Evolutionary conservation across 2,329 filamentous ascomycete genomes (phyloP).

Genomic region (Aspergillus candidus): DNA sequence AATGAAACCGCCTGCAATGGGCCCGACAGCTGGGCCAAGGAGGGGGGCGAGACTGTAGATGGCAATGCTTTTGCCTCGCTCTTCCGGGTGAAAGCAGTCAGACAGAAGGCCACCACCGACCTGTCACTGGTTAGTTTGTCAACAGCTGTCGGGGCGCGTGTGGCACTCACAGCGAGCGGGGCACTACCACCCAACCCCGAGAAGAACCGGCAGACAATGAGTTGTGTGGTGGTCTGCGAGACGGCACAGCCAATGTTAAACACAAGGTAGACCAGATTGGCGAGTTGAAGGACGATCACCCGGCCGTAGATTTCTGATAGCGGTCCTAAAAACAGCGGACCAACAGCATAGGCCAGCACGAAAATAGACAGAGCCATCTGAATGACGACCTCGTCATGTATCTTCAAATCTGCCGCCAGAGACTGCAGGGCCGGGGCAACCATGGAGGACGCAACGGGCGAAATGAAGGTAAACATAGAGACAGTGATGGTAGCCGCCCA

Average conservation of each 20-base stretch:
- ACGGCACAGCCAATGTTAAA: constrained; percentile 59
- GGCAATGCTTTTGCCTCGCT: constrained; percentile 57
- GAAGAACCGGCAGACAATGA: constrained; percentile 55
- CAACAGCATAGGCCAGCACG: constrained; percentile 50
- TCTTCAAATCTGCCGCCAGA: constrained; percentile 51
- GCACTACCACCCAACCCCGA: constrained; percentile 55
- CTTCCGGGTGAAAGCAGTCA: constrained; percentile 55
- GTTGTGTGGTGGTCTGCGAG: constrained; percentile 46
- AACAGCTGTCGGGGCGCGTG: background rate
- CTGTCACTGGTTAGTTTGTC: constrained; percentile 16
- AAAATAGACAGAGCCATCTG: constrained; percentile 52
- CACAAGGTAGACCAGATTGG: constrained; percentile 51
- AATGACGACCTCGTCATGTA: constrained; percentile 40
- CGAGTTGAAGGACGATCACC: constrained; percentile 48
- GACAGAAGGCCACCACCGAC: constrained; percentile 47
- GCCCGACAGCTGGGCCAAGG: constrained; percentile 60
- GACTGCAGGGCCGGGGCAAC: constrained; percentile 46
- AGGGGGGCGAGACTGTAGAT: constrained; percentile 60
- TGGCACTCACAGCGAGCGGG: constrained; percentile 42
- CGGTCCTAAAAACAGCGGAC: constrained; percentile 48
- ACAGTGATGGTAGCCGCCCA: constrained; percentile 53
- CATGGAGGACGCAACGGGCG: constrained; percentile 60
- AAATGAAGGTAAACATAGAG: constrained; percentile 55
- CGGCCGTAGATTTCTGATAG: constrained; percentile 54
- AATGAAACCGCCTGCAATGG: constrained; percentile 61